Conservation (phyloP, 371 early-diverging fungal genomes). For the Mucor mucedo region DNA sequence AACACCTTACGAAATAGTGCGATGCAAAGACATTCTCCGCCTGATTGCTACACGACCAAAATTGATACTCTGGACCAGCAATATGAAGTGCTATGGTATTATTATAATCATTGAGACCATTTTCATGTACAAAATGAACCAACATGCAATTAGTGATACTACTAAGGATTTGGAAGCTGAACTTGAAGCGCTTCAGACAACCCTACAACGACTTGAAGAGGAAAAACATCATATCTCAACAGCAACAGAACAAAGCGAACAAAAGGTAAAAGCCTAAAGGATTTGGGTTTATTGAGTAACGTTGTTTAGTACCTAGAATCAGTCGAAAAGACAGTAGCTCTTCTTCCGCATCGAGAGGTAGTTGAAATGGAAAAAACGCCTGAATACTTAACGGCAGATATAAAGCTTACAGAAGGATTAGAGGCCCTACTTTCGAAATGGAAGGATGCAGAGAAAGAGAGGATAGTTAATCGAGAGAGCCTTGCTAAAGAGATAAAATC, state of each 20-base stretch:
- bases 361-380: too few relatives aligned
- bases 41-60: conserved; percentile 12
- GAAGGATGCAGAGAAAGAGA: not conserved
- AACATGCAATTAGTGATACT: not conserved
- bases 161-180: not conserved
- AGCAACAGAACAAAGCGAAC: not conserved
- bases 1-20: not conserved
- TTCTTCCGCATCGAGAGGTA: not conserved
- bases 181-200: not conserved
- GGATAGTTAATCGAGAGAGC: not conserved
- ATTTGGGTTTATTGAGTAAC: too few relatives aligned
- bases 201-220: conserved; percentile 4
- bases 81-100: conserved; percentile 20
- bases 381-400: not conserved
- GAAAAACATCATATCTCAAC: not conserved
- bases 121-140: not conserved
- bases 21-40: conserved; percentile 4
- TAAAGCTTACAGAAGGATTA: not conserved
- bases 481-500: not conserved
- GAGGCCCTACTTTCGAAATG: not conserved
- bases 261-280: conserved; percentile 3
- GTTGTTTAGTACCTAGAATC: not conserved
- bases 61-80: conserved; percentile 20
- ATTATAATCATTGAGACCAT: not conserved
- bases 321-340: not conserved